These are phyloP conservation scores for Hericium rajendrae DNA, from an alignment of 768 basidiomycete species.

Conservation along the genomic window DNA sequence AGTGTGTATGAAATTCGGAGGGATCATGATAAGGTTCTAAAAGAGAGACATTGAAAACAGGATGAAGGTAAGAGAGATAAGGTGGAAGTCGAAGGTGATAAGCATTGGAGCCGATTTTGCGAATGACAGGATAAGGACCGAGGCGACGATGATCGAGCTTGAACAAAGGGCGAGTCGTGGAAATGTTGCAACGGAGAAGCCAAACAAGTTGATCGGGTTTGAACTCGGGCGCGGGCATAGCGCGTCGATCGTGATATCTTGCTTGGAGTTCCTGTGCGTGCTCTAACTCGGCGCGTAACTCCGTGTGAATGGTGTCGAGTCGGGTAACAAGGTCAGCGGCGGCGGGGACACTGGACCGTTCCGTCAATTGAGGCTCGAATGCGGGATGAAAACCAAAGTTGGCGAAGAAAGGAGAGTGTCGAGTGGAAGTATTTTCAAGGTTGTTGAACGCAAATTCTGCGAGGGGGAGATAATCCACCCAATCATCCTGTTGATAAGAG, in stretches of 20 bases:
- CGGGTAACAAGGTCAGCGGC: slow-evolving; percentile 3
- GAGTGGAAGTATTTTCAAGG: slow-evolving; percentile 22
- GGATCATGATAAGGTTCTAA: slow-evolving; percentile 21
- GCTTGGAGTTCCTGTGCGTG: slow-evolving; percentile 8
- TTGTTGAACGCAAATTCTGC: slow-evolving; percentile 36
- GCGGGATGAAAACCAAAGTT: slow-evolving; percentile 9
- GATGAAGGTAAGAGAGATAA: slow-evolving; percentile 25
- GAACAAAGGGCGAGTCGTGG: background rate
- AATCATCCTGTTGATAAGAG: slow-evolving; percentile 33
- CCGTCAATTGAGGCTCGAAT: slow-evolving; percentile 7
- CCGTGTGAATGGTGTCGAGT: slow-evolving; percentile 10
- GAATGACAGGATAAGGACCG: slow-evolving; percentile 1
- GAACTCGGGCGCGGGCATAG: slow-evolving; percentile 6
- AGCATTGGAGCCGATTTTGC: slow-evolving; percentile 17
- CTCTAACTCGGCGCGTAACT: slow-evolving; percentile 8
- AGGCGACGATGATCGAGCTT: slow-evolving; percentile 1
- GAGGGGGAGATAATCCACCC: slow-evolving; percentile 30
- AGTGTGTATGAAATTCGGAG: slow-evolving; percentile 23
- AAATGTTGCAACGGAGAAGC: slow-evolving; percentile 9
- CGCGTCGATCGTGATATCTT: slow-evolving; percentile 1
- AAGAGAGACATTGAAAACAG: slow-evolving; percentile 31
- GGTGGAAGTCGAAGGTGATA: slow-evolving; percentile 23
- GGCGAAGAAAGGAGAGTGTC: slow-evolving; percentile 3
- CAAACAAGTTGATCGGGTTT: slow-evolving; percentile 12
- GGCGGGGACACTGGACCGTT: slow-evolving; percentile 17